Conservation (phyloP, 805 yeast genomes). For the Brettanomyces naardenensis region DNA sequence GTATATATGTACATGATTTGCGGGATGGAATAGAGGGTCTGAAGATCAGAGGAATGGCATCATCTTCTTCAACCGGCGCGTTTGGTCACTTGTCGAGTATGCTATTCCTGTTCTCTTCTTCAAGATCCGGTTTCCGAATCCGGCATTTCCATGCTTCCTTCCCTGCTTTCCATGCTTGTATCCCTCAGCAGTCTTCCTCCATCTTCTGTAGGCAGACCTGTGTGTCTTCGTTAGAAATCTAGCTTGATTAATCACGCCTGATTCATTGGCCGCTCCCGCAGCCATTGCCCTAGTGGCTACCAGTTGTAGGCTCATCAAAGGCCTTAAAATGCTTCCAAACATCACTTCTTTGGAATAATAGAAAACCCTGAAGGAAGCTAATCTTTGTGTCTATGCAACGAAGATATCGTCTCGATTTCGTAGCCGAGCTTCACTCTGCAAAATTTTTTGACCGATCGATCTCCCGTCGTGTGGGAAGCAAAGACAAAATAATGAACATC, state of each 20-base stretch:
- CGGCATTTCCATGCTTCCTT: constrained; percentile 87
- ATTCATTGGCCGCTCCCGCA: not conserved
- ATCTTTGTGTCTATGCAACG: too few relatives aligned
- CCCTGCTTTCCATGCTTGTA: constrained; percentile 71
- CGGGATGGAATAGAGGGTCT: too few relatives aligned
- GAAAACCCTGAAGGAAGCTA: too few relatives aligned
- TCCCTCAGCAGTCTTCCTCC: constrained; percentile 68
- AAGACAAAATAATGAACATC: too few relatives aligned
- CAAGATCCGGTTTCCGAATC: constrained; percentile 63
- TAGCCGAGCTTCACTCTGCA: too few relatives aligned
- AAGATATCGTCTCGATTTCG: too few relatives aligned
- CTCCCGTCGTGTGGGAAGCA: too few relatives aligned
- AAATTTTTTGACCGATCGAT: too few relatives aligned
- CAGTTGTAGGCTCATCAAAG: constrained; percentile 8
- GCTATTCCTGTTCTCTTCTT: constrained; percentile 54
- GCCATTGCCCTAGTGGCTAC: constrained; percentile 1
- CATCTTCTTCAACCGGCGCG: constrained; percentile 49
- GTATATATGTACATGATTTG: too few relatives aligned
- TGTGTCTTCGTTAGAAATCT: constrained; percentile 52
- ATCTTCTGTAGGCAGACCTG: constrained; percentile 81
- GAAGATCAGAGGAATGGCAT: constrained; percentile 40
- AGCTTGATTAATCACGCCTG: constrained; percentile 14
- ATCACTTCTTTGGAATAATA: too few relatives aligned
- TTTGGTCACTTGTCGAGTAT: constrained; percentile 45
- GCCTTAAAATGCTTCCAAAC: constrained; percentile 9